Base-by-base conservation (phyloP, 352 stramenopile genomes). In the Phytophthora cactorum region DNA sequence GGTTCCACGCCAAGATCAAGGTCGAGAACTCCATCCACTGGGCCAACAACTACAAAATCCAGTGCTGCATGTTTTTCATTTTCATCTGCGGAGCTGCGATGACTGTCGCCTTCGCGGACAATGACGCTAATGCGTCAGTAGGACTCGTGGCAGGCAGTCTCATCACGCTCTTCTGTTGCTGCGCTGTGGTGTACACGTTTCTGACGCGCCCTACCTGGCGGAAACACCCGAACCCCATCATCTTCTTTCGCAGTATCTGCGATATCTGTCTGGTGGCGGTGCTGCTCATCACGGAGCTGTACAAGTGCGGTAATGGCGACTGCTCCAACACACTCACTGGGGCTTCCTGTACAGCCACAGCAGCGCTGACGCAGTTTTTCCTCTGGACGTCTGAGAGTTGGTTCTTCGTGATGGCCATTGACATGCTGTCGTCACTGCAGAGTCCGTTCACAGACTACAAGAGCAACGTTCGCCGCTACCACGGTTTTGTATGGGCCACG, bases 401-500 rank as follows among this genome's bases (percentile, higher is more conserved):
- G 88, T 96, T 96, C 63, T 92, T 93, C 54, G 86, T 96, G 58
- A 96, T 96, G 88, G 83, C 88, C 17, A 92, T 94, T 59, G 88
- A 96, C 64, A 92, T 96, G 85, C 69, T 92, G 38, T 90, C 79
- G 41, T 93, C 85, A 38, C 71, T 96, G 32, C 84, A 92, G 70
- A 96, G 87, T 80, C 88, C 88, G 5, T 96, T 96, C 64, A 96
- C 88, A 8, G 86, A 96, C 74, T 96, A 93, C 77, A 94, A 93
- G 74, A 78, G 60, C 55, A 96, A 96, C 46, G 80, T 96, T 52
- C 85, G 86, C 6, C 83, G 83, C 15, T 96, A 96, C 52, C 88
- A 96, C 66, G 71, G 78, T 6, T 95, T 94, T 66, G 88, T 96
- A 15, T 96, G 88, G 88, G 56, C 75, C 14, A 90, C 86, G 54